phyloP scores from a whole-genome alignment of 371 early-diverging fungal genomes.

The Mortierella sp. region DNA sequence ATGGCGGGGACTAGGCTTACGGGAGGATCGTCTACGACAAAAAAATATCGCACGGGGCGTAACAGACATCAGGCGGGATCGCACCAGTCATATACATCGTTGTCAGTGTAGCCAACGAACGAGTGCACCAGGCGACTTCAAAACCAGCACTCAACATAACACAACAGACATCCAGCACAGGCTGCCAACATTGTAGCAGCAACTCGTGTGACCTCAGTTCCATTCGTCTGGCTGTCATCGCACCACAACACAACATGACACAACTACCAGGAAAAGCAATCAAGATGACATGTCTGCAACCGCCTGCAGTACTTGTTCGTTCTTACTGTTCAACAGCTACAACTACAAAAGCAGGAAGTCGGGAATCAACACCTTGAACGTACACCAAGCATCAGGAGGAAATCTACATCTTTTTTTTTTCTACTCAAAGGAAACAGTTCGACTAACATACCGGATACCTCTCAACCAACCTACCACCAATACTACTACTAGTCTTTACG shows the following conservation, averaged over 20 bases:
- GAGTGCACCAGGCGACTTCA: background rate
- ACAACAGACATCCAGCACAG: background rate
- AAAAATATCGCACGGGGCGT: background rate
- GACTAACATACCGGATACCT: conserved; percentile 5
- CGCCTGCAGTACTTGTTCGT: too few species aligned
- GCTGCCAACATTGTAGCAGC: background rate
- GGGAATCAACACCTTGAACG: background rate
- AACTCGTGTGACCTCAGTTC: background rate
- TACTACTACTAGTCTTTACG: conserved; percentile 86
- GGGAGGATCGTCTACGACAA: background rate
- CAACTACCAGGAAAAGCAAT: too few species aligned
- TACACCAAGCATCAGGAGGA: background rate
- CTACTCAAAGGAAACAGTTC: background rate
- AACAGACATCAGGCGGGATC: background rate
- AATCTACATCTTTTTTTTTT: conserved; percentile 6
- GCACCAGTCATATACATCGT: background rate
- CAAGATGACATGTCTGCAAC: too few species aligned
- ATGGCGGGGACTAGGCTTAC: background rate
- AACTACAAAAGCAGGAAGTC: background rate
- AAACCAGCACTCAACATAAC: background rate
- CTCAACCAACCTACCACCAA: background rate
- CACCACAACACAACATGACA: too few species aligned
- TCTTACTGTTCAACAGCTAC: background rate
- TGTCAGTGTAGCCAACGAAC: background rate
- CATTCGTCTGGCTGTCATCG: too few species aligned